Base-by-base conservation (phyloP, 164 flowering plant species). In the Aristolochia contorta region DNA sequence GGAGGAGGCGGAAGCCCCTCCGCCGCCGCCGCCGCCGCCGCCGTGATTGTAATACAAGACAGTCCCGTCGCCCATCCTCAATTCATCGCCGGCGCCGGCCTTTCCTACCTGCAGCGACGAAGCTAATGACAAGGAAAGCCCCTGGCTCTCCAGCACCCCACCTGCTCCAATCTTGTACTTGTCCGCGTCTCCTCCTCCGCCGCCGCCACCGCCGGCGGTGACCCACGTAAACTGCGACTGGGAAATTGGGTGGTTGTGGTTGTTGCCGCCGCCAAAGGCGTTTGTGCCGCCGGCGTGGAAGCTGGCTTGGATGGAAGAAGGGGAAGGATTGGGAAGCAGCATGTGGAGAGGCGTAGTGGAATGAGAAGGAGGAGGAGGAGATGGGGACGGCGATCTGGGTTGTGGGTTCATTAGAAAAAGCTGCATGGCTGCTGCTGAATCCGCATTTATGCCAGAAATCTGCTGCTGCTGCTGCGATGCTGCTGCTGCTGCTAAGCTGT, bases 351-450 rank as follows among this genome's bases (percentile, higher is more conserved):
- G 82, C 4, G 78, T 63, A 21, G 77, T 63, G 20, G 76, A 27
- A 21, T 62, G 69, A 27, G 30, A 52, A n/a, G 74, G 55, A 10
- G 75, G 25, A 13, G 75, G 60, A 4, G 73, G 66, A 24, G 72
- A 66, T 24, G 72, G 67, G 56, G 73, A 64, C 1, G 90, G 85
- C 43, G 91, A 77, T 66, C 82, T 75, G 56, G 77, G 77, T 21
- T 70, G 85, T 33, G 96, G 96, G 61, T 90, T 93, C 86, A 81
- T 79, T 0, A 87, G 73, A 55, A 86, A 93, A 70, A 93, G 89
- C 65, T 93, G 98, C 98, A 93, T 89, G 90, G 97, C 94, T 12
- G 75, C 93, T 0, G 91, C 89, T 25, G 86, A 75, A 22, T 77
- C 89, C 6, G 82, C 84, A 79, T 77, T 82, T 51, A 82, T 77